Evolutionary conservation across 2,329 filamentous ascomycete species (phyloP).

Genomic region (Shiraia bambusicola): DNA sequence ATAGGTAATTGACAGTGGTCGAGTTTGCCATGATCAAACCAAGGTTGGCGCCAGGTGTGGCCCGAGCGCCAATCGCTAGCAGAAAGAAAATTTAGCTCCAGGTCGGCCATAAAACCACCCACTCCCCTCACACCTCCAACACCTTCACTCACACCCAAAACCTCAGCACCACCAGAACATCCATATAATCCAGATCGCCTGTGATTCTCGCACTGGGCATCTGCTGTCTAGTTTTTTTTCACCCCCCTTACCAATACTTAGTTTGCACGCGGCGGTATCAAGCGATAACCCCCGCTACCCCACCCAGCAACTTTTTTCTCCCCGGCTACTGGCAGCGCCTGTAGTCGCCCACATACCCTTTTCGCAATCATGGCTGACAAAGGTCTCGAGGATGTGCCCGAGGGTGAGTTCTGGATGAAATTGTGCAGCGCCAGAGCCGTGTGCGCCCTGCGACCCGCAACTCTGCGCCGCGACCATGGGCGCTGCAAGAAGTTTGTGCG

Average conservation of each 20-base stretch:
- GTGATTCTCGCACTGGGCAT: conserved; percentile 51
- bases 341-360: conserved; percentile 58
- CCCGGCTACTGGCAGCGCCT: conserved; percentile 61
- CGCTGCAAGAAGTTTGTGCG: conserved; percentile 4
- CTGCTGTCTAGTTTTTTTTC: conserved; percentile 50
- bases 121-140: conserved; percentile 28
- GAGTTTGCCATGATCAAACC: too few species aligned
- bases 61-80: conserved; percentile 5
- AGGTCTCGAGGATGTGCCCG: conserved; percentile 96
- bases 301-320: conserved; percentile 42
- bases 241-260: conserved; percentile 27
- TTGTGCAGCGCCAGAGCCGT: conserved; percentile 30
- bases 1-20: too few species aligned
- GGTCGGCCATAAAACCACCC: conserved; percentile 14
- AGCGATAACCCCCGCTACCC: conserved; percentile 45
- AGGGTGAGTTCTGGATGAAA: conserved; percentile 66
- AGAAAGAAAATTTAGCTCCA: too few species aligned
- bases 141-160: conserved; percentile 31
- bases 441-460: conserved; percentile 3
- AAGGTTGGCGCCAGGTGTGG: conserved; percentile 3
- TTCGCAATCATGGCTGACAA: conserved; percentile 97
- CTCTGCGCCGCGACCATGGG: conserved; percentile 15
- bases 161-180: conserved; percentile 28
- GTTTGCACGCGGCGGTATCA: conserved; percentile 43
- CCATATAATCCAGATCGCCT: conserved; percentile 43